Conservation (phyloP, 2,329 filamentous ascomycete genomes). For the Gliomastix tumulicola region DNA sequence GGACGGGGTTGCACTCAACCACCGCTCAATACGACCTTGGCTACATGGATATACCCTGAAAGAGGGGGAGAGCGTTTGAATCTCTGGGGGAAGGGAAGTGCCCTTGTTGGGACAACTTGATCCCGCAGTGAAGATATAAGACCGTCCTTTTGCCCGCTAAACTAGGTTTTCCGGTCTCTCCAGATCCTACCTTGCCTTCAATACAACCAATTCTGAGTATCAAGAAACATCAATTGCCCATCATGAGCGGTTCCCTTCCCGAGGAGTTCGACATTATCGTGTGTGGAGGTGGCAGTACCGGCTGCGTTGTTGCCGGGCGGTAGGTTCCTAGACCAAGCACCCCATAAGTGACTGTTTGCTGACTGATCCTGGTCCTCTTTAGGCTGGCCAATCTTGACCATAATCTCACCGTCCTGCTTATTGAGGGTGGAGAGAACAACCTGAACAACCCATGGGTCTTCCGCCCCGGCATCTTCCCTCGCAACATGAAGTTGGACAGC, state of each 20-base stretch:
- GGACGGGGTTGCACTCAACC: no score
- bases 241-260: slow-evolving; percentile 34
- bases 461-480: slow-evolving; percentile 69
- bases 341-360: slow-evolving; percentile 21
- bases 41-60: no score
- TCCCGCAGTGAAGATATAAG: no score
- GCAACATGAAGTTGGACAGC: slow-evolving; percentile 72
- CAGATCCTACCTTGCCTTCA: no score
- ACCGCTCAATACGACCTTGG: no score
- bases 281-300: slow-evolving; percentile 65
- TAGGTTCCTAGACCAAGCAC: slow-evolving; percentile 20
- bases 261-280: slow-evolving; percentile 80
- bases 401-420: slow-evolving; percentile 62
- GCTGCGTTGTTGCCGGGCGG: slow-evolving; percentile 51
- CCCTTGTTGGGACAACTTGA: no score
- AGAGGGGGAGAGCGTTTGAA: no score
- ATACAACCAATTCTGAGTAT: neutral
- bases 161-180: no score
- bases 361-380: slow-evolving; percentile 14
- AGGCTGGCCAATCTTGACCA: slow-evolving; percentile 70
- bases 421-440: slow-evolving; percentile 67
- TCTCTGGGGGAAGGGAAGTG: no score
- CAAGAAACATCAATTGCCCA: slow-evolving; percentile 1
- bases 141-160: no score
- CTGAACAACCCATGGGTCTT: slow-evolving; percentile 75